Percentiles rank a stretch among this genome's conserved stretches.
phyloP scores from a whole-genome alignment of 2,329 filamentous ascomycete species.

The Emydomyces testavorans region DNA sequence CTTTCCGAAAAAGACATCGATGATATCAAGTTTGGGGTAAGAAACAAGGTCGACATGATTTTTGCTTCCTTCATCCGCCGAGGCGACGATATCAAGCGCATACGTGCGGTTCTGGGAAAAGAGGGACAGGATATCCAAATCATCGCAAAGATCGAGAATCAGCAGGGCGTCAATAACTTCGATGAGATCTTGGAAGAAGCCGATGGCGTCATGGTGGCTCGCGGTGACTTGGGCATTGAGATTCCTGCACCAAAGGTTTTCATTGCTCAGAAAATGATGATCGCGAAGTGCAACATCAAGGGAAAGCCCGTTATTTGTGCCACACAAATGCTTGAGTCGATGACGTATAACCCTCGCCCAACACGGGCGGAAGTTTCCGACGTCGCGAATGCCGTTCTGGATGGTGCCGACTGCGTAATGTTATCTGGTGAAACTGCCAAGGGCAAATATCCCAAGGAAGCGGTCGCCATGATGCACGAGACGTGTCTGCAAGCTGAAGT shows the following conservation, averaged over 20 bases:
- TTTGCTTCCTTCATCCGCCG: constrained; percentile 97
- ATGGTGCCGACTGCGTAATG: constrained; percentile 99
- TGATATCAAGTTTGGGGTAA: constrained; percentile 88
- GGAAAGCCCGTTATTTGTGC: constrained; percentile 98
- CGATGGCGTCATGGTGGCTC: constrained; percentile 98
- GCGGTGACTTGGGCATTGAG: constrained; percentile 96
- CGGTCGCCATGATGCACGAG: constrained; percentile 96
- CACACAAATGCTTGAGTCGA: constrained; percentile 99
- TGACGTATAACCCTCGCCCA: constrained; percentile 99
- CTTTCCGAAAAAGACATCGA: constrained; percentile 96
- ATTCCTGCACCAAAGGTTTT: constrained; percentile 98
- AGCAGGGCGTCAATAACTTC: constrained; percentile 99
- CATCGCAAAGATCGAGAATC: constrained; percentile 99
- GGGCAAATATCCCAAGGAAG: constrained; percentile 84
- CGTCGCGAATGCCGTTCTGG: constrained; percentile 93
- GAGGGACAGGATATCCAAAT: constrained; percentile 96
- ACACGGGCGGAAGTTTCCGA: constrained; percentile 98
- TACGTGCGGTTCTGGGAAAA: constrained; percentile 80
- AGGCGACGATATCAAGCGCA: constrained; percentile 82
- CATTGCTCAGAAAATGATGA: constrained; percentile 99
- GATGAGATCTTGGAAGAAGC: constrained; percentile 91
- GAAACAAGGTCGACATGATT: constrained; percentile 98
- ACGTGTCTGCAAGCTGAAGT: constrained; percentile 94
- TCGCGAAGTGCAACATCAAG: constrained; percentile 98
- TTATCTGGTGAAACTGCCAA: constrained; percentile 98